A percentile compares a stretch with the other conserved stretches of the same genome.
Conservation (phyloP, 139 green algal species). For the Diplosphaera chodatii region DNA sequence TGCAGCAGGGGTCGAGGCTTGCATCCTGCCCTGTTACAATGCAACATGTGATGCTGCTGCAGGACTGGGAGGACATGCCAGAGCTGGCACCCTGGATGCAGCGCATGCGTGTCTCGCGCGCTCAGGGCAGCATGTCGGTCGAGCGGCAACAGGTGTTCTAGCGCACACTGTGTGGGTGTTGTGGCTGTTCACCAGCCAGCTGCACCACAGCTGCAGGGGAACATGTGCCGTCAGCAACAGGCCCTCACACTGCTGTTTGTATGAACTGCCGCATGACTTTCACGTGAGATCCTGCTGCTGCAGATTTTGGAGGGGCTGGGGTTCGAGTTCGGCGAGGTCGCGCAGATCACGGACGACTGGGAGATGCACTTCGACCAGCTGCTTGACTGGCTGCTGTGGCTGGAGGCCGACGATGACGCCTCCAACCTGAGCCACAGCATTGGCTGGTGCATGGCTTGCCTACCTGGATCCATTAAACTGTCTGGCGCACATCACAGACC, state of each 20-base stretch:
- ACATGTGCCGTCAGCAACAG: too few species aligned
- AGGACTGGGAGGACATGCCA: constrained; percentile 24
- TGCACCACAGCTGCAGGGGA: too few species aligned
- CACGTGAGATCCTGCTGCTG: too few species aligned
- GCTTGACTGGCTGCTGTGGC: constrained; percentile 47
- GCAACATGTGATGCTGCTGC: not conserved
- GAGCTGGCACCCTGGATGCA: constrained; percentile 47
- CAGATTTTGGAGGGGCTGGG: constrained; percentile 37
- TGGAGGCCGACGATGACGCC: not conserved
- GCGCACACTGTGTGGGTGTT: too few species aligned
- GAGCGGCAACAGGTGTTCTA: constrained; percentile 29
- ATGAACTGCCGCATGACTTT: too few species aligned
- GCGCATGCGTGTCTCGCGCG: constrained; percentile 29
- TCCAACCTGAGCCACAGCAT: not conserved
- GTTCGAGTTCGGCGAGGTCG: constrained; percentile 59
- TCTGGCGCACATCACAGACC: too few species aligned
- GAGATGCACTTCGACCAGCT: constrained; percentile 56
- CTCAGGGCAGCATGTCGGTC: constrained; percentile 27
- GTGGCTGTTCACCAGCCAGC: too few species aligned
- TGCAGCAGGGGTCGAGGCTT: too few species aligned
- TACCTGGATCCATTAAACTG: too few species aligned
- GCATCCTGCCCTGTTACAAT: too few species aligned
- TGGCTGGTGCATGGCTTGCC: not conserved
- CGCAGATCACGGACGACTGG: constrained; percentile 52
- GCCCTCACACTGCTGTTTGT: too few species aligned